Percentiles rank a stretch among this genome's conserved stretches.
Conservation (phyloP, 2,329 filamentous ascomycete species). For the Pestalotiopsis sp. region DNA sequence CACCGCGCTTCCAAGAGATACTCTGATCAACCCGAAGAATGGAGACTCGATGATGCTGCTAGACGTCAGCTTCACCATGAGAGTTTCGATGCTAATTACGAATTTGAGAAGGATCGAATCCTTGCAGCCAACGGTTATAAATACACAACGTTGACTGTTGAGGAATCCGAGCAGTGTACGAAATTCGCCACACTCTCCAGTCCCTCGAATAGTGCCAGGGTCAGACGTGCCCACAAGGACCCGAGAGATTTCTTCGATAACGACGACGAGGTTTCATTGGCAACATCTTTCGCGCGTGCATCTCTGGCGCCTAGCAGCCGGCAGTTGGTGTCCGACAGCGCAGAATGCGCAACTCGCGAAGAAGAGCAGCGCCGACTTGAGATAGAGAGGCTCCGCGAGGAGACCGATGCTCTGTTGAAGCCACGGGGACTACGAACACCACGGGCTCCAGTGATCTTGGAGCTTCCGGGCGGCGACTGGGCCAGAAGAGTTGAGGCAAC, state of each 20-base stretch:
- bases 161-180: background rate
- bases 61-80: background rate
- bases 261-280: conserved; percentile 2
- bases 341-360: background rate
- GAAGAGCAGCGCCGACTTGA: background rate
- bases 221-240: background rate
- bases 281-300: background rate
- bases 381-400: background rate
- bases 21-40: background rate
- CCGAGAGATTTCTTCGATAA: conserved; percentile 6
- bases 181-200: background rate
- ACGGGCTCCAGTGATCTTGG: conserved; percentile 22
- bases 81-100: background rate
- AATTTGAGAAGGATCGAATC: background rate
- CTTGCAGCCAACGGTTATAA: background rate
- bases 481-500: conserved; percentile 21
- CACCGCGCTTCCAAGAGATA: background rate
- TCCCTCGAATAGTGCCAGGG: background rate
- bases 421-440: conserved; percentile 26
- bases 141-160: background rate
- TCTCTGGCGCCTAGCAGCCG: background rate
- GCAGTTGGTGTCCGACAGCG: background rate
- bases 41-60: background rate
- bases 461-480: conserved; percentile 24
- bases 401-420: conserved; percentile 15